Percentiles rank a stretch among this genome's conserved stretches.
These are phyloP conservation scores for Paraleonurus japonicus DNA, from an alignment of 257 asterid genomes.

Conservation along the genomic window DNA sequence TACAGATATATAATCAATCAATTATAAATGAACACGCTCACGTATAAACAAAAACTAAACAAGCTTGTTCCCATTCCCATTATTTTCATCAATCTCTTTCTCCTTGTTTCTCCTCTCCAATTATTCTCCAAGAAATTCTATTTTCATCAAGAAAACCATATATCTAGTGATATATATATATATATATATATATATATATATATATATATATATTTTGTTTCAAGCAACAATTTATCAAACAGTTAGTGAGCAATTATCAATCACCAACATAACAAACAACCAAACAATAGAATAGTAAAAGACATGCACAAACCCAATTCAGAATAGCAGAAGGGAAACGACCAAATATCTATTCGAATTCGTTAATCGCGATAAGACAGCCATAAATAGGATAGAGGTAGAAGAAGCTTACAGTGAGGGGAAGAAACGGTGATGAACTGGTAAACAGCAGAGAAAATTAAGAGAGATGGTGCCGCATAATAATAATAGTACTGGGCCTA, in stretches of 20 bases:
- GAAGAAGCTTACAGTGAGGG: not conserved
- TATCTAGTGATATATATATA: not conserved
- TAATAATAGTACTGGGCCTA: not conserved
- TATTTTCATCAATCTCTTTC: not conserved
- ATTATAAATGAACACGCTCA: not conserved
- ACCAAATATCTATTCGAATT: not conserved
- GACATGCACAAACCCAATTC: not conserved
- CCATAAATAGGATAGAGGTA: no score
- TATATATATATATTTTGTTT: no score
- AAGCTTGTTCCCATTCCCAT: not conserved
- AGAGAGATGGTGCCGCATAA: not conserved
- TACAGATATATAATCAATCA: no score
- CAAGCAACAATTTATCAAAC: not conserved
- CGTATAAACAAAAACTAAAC: not conserved
- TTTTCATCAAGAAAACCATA: not conserved
- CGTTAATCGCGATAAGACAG: not conserved
- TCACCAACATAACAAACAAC: not conserved
- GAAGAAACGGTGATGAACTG: not conserved
- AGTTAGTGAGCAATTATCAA: not conserved
- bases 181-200: no score
- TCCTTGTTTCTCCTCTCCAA: not conserved
- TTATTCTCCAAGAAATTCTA: not conserved
- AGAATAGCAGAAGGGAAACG: not conserved
- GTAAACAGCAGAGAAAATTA: no score
- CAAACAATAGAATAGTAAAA: not conserved